Evolutionary conservation across 495 filamentous ascomycete species (phyloP), one percentile per base, ranked within the genome.

Genomic region (Astrocystis sublimbata): DNA sequence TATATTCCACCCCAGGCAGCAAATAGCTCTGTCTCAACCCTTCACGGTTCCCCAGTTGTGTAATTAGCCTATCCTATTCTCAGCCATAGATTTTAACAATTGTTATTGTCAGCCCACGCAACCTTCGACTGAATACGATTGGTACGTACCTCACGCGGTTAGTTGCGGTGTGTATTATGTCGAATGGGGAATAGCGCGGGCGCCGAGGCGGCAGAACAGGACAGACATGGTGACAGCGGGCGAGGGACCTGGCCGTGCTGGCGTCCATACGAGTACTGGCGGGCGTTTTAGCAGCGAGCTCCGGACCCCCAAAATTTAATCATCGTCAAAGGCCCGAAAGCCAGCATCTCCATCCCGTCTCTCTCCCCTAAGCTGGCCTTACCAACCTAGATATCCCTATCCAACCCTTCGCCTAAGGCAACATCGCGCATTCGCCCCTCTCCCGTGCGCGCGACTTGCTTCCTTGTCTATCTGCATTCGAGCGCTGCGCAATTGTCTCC

Each of bases 391-490:
- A n/a, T n/a, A n/a, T n/a, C n/a, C 19, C 6, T 10, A 24, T 13
- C 6, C 10, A 41, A 41, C 38, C 15, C 38, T 17, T 41, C 38
- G 38, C 38, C 38, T 6, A 17, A 41, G 15, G 2, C 0, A 8
- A 38, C 36, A 12, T 38, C 41, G 4, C 41, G 6, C 41, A 12
- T 6, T 43, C 53, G 55, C 68, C 70, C 40, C 60, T 42, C 24
- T 60, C 21, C 50, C 19, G 35, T 30, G 36, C 9, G 41, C 41
- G 51, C 31, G 6, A 21, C 12, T 28, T 28, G 21, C 35, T 43
- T 9, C 17, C 38, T 71, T 63, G 4, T 58, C 59, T 55, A 63
- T 58, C 68, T 58, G 58, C 58, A 63, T 58, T 66, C 62, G 42
- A 52, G 65, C 72, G 61, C 69, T 36, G 57, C 41, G 57, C 57